These are phyloP conservation scores for Populus tremula DNA, from an alignment of 345 rosid species.

Conservation along the genomic window DNA sequence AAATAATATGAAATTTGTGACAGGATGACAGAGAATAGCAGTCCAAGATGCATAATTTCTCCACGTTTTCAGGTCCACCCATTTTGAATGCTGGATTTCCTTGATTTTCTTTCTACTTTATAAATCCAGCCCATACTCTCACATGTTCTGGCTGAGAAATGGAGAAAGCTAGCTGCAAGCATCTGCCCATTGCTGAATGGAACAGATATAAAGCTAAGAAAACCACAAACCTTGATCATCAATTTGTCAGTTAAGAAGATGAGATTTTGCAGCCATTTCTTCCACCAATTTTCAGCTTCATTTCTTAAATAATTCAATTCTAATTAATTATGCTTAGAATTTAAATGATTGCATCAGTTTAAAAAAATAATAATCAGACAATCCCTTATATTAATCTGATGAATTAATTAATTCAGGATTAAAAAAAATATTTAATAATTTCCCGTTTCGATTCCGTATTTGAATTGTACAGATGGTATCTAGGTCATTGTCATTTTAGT, in stretches of 20 bases:
- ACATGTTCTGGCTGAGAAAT: background rate
- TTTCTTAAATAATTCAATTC: background rate
- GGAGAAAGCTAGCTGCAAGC: background rate
- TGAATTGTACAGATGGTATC: too few species aligned
- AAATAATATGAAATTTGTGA: too few species aligned
- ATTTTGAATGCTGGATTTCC: background rate
- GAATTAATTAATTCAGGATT: too few species aligned
- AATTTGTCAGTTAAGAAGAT: too few species aligned
- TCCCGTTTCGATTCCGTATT: too few species aligned
- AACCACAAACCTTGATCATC: background rate
- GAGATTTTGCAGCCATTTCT: background rate
- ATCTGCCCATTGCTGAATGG: slow-evolving; percentile 4
- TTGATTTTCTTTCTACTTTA: background rate
- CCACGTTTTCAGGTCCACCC: background rate
- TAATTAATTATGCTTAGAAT: too few species aligned
- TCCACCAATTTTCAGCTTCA: background rate
- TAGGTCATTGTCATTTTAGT: too few species aligned
- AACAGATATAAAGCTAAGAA: background rate
- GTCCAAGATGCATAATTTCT: background rate
- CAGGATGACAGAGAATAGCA: background rate
- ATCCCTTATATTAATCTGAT: too few species aligned
- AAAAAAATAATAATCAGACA: too few species aligned
- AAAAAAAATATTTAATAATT: too few species aligned
- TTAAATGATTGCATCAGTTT: too few species aligned
- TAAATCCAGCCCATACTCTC: slow-evolving; percentile 2